Base-by-base conservation (phyloP, 306 rosid genomes). In the Ormosia semicastrata region DNA sequence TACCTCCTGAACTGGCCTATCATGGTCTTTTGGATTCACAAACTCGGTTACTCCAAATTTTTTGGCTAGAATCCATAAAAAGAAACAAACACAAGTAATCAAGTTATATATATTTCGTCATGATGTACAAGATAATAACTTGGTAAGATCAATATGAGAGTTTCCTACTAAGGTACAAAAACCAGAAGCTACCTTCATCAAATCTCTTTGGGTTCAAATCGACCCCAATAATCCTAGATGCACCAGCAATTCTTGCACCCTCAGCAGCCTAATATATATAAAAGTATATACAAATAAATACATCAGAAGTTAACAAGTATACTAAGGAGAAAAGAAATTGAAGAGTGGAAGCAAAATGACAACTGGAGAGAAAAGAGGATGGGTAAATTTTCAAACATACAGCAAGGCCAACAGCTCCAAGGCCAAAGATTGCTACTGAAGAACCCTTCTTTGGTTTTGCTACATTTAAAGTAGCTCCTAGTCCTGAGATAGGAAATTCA, bases 1-100 rank as follows among this genome's bases (percentile, higher is more conserved):
- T 44, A 86, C 89, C 88, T 86, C 71, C 8, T 89, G 92, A 77
- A 89, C 87, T 7, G 92, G 88, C 69, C 14, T 78, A 40, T 84
- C 84, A 29, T 86, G 66, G 12, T 89, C 88, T 49, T 84, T 86
- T 34, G 88, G 92, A 68, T 89, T 86, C 56, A 89, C 82, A 41
- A 89, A 89, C 66, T 89, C 90, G 15, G 77, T 84, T 24, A 89
- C 87, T 6, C 92, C 88, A 47, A 86, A 82, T 46, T 79, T 84
- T 77, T 76, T 86, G 52, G 92, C 92, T 86, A 76, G 50, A 37
- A 69, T 39, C 49, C 64, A 47, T 4, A 46, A 29, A 52, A 41
- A n/a, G 40, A 12, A 59, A 41, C 46, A 30, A 66, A 29, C 36
- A 10, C 18, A 53, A 41, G 24, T 0, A 75, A 10, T 34, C 3